Evolutionary conservation across 2,329 filamentous ascomycete genomes (phyloP).

Genomic region (Microdochium nivale): DNA sequence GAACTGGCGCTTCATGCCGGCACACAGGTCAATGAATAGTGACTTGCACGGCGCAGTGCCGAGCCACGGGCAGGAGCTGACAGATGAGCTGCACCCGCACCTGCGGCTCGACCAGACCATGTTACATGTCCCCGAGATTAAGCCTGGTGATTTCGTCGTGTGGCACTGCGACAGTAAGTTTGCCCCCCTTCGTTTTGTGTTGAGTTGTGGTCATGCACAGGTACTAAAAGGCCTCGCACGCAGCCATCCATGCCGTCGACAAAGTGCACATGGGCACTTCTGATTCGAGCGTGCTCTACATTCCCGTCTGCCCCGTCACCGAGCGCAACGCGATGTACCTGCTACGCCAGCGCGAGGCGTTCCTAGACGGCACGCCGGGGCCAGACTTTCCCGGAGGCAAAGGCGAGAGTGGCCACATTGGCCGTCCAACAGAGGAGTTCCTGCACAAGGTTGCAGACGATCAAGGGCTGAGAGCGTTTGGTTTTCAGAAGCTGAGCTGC

Average conservation of each 20-base stretch:
- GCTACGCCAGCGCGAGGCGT: constrained; percentile 60
- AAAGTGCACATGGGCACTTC: constrained; percentile 59
- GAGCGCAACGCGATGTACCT: constrained; percentile 66
- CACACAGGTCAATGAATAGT: constrained; percentile 31
- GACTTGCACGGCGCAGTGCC: constrained; percentile 60
- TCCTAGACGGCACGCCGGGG: constrained; percentile 56
- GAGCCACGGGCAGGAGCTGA: constrained; percentile 65
- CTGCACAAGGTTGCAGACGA: constrained; percentile 21
- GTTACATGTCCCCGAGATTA: constrained; percentile 61
- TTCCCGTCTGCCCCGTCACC: constrained; percentile 77
- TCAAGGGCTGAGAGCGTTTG: constrained; percentile 33
- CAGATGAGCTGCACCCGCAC: constrained; percentile 57
- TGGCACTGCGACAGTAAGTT: constrained; percentile 71
- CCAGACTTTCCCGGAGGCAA: constrained; percentile 66
- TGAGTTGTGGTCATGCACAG: too few relatives aligned
- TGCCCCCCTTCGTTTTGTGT: too few relatives aligned
- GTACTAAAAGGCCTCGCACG: too few relatives aligned
- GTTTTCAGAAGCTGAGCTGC: constrained; percentile 29
- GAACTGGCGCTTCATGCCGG: constrained; percentile 52
- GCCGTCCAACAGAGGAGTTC: constrained; percentile 31
- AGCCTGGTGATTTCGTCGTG: constrained; percentile 67
- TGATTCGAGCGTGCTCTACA: constrained; percentile 83
- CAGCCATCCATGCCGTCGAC: constrained; percentile 73
- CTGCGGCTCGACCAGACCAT: constrained; percentile 59
- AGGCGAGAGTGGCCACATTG: constrained; percentile 51